These are phyloP conservation scores for Hanseniaspora mollemarum DNA, from an alignment of 805 yeast species.

Conservation along the genomic window DNA sequence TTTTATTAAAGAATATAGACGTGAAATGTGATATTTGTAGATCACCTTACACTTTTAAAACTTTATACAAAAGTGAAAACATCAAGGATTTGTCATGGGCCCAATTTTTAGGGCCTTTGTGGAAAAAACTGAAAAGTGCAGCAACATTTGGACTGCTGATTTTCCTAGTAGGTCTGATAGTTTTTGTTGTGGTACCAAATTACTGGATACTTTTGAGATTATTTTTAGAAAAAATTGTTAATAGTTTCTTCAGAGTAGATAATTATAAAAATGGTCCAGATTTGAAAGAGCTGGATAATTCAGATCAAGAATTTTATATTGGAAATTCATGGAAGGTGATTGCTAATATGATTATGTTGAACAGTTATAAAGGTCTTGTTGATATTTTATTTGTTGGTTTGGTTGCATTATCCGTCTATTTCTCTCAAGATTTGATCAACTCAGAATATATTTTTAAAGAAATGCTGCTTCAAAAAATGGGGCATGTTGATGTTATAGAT, in stretches of 20 bases:
- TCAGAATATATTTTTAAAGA: slow-evolving; percentile 58
- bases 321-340: too few species aligned
- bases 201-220: slow-evolving; percentile 17
- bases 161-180: not conserved
- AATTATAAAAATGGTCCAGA: not conserved
- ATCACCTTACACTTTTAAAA: slow-evolving; percentile 54
- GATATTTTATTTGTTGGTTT: slow-evolving; percentile 32
- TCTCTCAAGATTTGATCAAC: slow-evolving; percentile 60
- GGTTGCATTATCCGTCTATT: slow-evolving; percentile 38
- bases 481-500: slow-evolving; percentile 29
- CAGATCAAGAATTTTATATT: too few species aligned
- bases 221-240: slow-evolving; percentile 7
- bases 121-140: not conserved
- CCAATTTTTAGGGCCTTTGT: slow-evolving; percentile 3
- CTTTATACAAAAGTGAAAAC: slow-evolving; percentile 42
- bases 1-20: slow-evolving; percentile 31
- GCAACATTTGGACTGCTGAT: not conserved
- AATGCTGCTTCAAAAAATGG: slow-evolving; percentile 48
- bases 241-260: not conserved
- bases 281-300: too few species aligned
- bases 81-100: not conserved
- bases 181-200: slow-evolving; percentile 8
- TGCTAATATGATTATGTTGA: not conserved
- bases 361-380: slow-evolving; percentile 18
- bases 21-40: slow-evolving; percentile 83